Percentiles rank a stretch among this genome's conserved stretches.
Evolutionary conservation across 2,329 filamentous ascomycete genomes (phyloP).

Genomic region (Penicillium sp.): DNA sequence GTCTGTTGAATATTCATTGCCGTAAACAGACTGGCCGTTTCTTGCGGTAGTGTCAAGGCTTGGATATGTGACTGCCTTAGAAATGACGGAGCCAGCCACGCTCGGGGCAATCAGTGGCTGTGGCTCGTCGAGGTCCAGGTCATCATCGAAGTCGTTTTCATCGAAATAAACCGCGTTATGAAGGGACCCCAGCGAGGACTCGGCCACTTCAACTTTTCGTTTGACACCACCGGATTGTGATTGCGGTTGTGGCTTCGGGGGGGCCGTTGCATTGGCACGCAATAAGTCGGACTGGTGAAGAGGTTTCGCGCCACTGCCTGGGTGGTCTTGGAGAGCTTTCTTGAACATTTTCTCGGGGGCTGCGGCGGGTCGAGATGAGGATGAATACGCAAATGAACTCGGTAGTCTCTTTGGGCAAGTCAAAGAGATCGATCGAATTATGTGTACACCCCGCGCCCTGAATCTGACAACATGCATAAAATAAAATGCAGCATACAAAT

Average conservation of each 20-base stretch:
- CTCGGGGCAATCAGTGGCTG: conserved; percentile 26
- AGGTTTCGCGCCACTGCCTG: conserved; percentile 29
- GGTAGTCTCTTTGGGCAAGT: conserved; percentile 18
- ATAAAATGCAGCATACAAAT: conserved; percentile 1
- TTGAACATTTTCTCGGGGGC: conserved; percentile 35
- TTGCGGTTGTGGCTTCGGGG: conserved; percentile 22
- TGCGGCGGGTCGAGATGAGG: conserved; percentile 16
- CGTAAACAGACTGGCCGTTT: conserved; percentile 6
- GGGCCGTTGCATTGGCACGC: conserved; percentile 23
- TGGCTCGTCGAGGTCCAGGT: conserved; percentile 64
- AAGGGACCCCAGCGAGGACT: conserved; percentile 39
- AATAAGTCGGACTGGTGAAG: conserved; percentile 33
- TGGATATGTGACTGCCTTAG: conserved; percentile 19
- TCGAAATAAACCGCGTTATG: conserved; percentile 60
- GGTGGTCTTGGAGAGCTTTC: conserved; percentile 40
- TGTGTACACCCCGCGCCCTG: conserved; percentile 16
- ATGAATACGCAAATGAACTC: conserved; percentile 25
- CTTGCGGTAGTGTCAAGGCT: conserved; percentile 11
- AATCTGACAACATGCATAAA: conserved; percentile 29
- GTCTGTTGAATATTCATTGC: conserved; percentile 16
- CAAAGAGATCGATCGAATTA: conserved; percentile 20
- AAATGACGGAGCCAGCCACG: not conserved
- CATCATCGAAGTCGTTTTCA: conserved; percentile 84
- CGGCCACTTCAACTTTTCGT: conserved; percentile 38
- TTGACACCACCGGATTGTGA: conserved; percentile 33